Evolutionary conservation across 371 early-diverging fungal species (phyloP), one percentile per base, ranked within the genome.

Genomic region (Gilbertella persicaria): DNA sequence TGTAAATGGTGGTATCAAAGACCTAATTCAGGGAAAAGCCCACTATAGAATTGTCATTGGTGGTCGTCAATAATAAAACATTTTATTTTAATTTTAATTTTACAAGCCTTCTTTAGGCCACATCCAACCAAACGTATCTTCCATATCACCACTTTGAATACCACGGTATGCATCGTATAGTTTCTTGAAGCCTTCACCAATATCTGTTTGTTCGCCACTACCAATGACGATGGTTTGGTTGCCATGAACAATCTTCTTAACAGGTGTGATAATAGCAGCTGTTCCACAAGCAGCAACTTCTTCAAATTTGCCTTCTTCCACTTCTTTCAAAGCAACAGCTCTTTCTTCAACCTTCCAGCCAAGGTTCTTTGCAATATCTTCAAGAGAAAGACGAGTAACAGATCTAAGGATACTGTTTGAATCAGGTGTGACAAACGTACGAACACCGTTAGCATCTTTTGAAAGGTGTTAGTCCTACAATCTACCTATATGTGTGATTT

Each of bases 231-330:
- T 69, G 8, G 55, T 61, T 39, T 68, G 55, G 14, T 77, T 73
- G 0, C 84, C 84, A 40, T 83, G 80, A 41, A 85, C 82, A 52
- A 92, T 87, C 41, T 74, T 75, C 38, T 80, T 81, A 44, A 92
- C 82, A 24, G 92, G 89, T 7, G 90, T 90, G 46, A 92, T 83
- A 37, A 90, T 82, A 3, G 88, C 63, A 7, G 92, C 92, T 4
- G 91, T 91, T 12, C 92, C 92, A 52, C 84, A 83, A 28, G 92
- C 92, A 19, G 87, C 90, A 7, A 87, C 77, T 58, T 89, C 90
- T 17, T 71, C 82, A 63, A 90, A 88, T 17, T 68, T 62, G 42
- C 86, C 85, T 36, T 77, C 60, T 36, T 59, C 66, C 6, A 90
- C 64, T 47, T 90, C 90, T 12, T 68, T 62, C 64, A 80, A 89